Evolutionary conservation across 129 eudicot genomes (phyloP), one percentile per base, ranked within the genome.

Genomic region (Lactuca sativa): DNA sequence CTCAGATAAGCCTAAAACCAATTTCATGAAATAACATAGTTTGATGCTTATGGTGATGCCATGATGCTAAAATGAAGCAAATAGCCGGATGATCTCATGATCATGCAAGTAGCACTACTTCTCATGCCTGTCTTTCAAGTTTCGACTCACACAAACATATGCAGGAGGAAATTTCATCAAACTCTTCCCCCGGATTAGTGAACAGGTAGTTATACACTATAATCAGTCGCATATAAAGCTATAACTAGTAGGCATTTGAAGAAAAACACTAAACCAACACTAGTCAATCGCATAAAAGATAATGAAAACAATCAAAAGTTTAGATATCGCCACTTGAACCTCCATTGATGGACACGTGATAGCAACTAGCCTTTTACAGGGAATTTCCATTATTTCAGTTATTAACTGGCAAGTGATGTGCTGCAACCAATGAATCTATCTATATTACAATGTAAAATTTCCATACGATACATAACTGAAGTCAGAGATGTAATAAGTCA

Each of bases 291-390:
- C 52, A 3, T 11, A 47, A 3, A 4, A 47, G 52, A 12, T 12
- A 12, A 10, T 44, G n/a, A 44, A 44, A 44, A 47, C 52, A 47
- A 47, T 47, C 52, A 3, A 47, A 40, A 47, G 52, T 47, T 47
- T 5, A 47, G 56, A 25, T 4, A 41, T 7, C 21, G 17, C 52
- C 72, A 15, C 60, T 51, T 52, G 61, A 33, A 52, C 34, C 59
- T 52, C 43, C 51, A 67, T 5, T 67, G 60, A 31, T 34, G 55
- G 10, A 32, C 2, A 47, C 15, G 52, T 4, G 32, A 14, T 49
- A 66, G 71, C 71, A 66, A 66, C 36, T 55, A 68, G 34, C 52
- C 62, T 37, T 54, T 12, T 16, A 21, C 37, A 52, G 4, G n/a
- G 9, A 40, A 62, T 14, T 62, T 8, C 12, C 53, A 62, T 12